Evolutionary conservation across 495 filamentous ascomycete genomes (phyloP).

Genomic region (Paragyromitra xinjiangensis): DNA sequence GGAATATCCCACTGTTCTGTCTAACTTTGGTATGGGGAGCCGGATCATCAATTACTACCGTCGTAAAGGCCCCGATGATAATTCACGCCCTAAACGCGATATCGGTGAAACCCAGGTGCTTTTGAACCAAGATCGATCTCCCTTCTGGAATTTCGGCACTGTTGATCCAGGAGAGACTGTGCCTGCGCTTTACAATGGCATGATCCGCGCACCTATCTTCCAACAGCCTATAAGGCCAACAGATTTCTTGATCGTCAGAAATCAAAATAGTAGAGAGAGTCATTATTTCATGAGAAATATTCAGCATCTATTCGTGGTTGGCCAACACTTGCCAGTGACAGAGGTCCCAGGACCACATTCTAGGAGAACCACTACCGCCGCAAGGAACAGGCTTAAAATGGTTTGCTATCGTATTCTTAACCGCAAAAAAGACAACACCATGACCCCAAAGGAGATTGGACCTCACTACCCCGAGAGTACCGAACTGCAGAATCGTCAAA

Average conservation of each 20-base stretch:
- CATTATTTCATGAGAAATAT: constrained; percentile 83
- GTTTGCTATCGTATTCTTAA: constrained; percentile 84
- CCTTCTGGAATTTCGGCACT: constrained; percentile 92
- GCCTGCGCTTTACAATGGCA: constrained; percentile 88
- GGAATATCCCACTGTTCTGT: constrained; percentile 86
- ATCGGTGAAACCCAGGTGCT: constrained; percentile 87
- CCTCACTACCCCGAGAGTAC: constrained; percentile 86
- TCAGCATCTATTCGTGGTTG: constrained; percentile 86
- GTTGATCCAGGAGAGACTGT: constrained; percentile 88
- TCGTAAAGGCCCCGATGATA: constrained; percentile 80
- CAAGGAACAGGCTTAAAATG: constrained; percentile 97
- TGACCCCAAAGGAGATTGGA: constrained; percentile 80
- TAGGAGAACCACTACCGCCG: constrained; percentile 89
- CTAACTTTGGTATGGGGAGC: constrained; percentile 96
- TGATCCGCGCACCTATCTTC: constrained; percentile 95
- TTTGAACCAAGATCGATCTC: constrained; percentile 90
- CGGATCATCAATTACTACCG: constrained; percentile 96
- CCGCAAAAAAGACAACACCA: constrained; percentile 71
- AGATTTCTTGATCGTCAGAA: constrained; percentile 86
- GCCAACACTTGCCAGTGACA: constrained; percentile 87
- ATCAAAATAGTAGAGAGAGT: constrained; percentile 72
- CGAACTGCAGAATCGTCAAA: constrained; percentile 79
- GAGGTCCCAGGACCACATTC: constrained; percentile 94
- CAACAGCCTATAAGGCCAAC: constrained; percentile 77
- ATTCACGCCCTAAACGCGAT: constrained; percentile 73